Conservation (phyloP, 164 flowering plant species). For the Magnolia kwangsiensis region DNA sequence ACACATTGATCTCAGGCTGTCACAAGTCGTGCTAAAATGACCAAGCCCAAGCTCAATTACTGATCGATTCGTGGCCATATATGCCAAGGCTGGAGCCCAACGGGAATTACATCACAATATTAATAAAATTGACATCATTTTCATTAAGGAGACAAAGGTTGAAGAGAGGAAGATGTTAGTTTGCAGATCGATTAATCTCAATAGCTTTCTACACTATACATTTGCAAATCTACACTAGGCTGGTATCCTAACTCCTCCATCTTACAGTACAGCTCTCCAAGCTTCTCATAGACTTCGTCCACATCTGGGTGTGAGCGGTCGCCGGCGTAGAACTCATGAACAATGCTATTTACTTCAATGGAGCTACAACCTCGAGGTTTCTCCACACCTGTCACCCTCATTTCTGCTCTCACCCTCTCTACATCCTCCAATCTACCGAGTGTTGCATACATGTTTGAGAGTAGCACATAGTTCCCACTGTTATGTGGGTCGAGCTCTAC, state of each 20-base stretch:
- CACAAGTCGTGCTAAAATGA: too few relatives aligned
- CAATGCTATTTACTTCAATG: constrained; percentile 4
- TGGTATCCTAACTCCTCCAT: constrained; percentile 1
- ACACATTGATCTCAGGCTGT: too few relatives aligned
- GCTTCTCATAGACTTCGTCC: constrained; percentile 3
- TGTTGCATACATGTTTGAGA: constrained; percentile 66
- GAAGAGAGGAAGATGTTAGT: too few relatives aligned
- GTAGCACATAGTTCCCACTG: constrained; percentile 32
- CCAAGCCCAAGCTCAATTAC: too few relatives aligned
- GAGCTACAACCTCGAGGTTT: constrained; percentile 12
- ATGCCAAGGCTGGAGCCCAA: too few relatives aligned
- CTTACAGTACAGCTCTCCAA: neutral
- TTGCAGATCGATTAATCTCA: neutral
- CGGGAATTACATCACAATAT: too few relatives aligned
- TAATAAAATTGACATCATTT: too few relatives aligned
- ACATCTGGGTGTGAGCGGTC: constrained; percentile 3
- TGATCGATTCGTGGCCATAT: too few relatives aligned
- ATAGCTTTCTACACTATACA: constrained; percentile 3
- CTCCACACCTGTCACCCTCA: constrained; percentile 20
- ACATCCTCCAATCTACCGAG: constrained; percentile 68
- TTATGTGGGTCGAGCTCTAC: constrained; percentile 35
- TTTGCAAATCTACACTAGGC: neutral
- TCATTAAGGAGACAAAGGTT: too few relatives aligned
- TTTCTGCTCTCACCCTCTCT: constrained; percentile 40
- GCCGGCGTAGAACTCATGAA: constrained; percentile 13